Conservation (phyloP, 1,139 yeast species). For the Pichia terricola region DNA sequence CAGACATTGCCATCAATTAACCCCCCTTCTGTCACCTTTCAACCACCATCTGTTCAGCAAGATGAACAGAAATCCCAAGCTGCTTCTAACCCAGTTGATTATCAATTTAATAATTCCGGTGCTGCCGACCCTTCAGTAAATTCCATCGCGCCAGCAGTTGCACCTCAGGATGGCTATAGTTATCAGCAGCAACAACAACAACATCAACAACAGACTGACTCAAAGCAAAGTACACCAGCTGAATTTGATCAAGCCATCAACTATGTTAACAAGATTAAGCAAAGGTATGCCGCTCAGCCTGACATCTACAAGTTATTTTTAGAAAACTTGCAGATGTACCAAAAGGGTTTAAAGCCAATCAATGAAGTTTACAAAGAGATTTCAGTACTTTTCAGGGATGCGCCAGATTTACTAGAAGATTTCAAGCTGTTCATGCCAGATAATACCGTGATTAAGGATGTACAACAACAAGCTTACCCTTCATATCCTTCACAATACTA, state of each 20-base stretch:
- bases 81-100: background rate
- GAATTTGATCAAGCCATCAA: constrained; percentile 96
- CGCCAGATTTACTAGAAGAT: constrained; percentile 90
- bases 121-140: background rate
- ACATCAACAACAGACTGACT: constrained; percentile 12
- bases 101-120: background rate
- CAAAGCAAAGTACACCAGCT: constrained; percentile 61
- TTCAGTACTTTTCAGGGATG: constrained; percentile 76
- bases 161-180: background rate
- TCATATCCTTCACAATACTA: constrained; percentile 15
- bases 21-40: no score
- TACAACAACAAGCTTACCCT: constrained; percentile 19
- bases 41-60: no score
- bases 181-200: constrained; percentile 9
- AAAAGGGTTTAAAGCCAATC: constrained; percentile 90
- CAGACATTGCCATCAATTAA: background rate
- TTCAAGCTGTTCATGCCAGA: constrained; percentile 95
- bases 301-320: constrained; percentile 90
- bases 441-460: constrained; percentile 36
- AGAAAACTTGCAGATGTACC: constrained; percentile 92
- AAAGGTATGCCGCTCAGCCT: constrained; percentile 88
- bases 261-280: constrained; percentile 91
- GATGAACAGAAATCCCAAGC: background rate
- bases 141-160: background rate
- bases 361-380: constrained; percentile 93